Evolutionary conservation across 768 basidiomycete genomes (phyloP).

Genomic region (Calvatia gigantea): DNA sequence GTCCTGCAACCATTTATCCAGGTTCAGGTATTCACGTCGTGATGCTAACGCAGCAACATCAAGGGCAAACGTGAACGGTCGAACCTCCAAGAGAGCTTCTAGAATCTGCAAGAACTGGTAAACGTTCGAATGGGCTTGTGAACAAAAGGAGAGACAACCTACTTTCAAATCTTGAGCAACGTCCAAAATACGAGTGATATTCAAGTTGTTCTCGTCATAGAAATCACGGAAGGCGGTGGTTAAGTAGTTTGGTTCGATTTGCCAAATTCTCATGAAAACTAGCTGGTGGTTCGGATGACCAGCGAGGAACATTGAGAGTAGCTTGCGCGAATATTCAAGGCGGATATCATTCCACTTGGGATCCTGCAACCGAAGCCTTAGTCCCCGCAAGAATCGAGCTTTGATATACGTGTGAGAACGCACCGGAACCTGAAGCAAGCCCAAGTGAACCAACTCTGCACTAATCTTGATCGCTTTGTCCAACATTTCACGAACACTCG

Average conservation of each 20-base stretch:
- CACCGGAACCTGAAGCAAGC: conserved; percentile 86
- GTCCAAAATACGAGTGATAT: conserved; percentile 92
- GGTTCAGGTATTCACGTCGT: conserved; percentile 87
- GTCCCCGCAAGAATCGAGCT: neutral
- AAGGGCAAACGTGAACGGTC: conserved; percentile 85
- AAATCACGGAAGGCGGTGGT: conserved; percentile 88
- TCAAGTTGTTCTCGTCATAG: conserved; percentile 87
- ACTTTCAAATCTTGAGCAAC: conserved; percentile 95
- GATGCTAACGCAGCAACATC: conserved; percentile 95
- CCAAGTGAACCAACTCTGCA: conserved; percentile 93
- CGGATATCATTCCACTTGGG: conserved; percentile 86
- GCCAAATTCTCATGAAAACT: conserved; percentile 96
- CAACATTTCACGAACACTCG: conserved; percentile 83
- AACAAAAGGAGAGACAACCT: conserved; percentile 18
- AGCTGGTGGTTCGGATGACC: conserved; percentile 95
- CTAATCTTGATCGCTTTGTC: conserved; percentile 93
- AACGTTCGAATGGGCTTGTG: conserved; percentile 1
- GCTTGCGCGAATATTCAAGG: conserved; percentile 78
- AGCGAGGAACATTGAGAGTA: conserved; percentile 86
- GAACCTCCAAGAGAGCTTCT: conserved; percentile 86
- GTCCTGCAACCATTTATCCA: conserved; percentile 95
- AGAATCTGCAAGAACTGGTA: conserved; percentile 57
- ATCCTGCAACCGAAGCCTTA: conserved; percentile 38
- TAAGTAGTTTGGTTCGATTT: conserved; percentile 82
- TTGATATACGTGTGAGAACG: conserved; percentile 29